Conservation (phyloP, 805 yeast species). For the Metschnikowia aberdeeniae region DNA sequence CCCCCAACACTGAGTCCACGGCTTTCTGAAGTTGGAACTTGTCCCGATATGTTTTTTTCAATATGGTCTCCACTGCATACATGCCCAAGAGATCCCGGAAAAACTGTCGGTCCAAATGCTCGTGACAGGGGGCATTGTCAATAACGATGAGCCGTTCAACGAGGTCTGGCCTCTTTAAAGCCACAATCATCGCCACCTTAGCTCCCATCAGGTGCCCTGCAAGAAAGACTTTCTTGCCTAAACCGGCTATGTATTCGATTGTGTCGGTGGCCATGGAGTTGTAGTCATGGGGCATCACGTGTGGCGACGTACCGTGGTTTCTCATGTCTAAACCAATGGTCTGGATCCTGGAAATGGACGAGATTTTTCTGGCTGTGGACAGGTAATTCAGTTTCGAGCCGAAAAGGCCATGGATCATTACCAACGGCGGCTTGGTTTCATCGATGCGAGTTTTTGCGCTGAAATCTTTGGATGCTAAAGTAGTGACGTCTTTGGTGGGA, state of each 20-base stretch:
- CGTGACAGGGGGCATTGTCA: slow-evolving; percentile 44
- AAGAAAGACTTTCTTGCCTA: slow-evolving; percentile 19
- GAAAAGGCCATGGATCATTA: slow-evolving; percentile 53
- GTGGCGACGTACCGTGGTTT: slow-evolving; percentile 52
- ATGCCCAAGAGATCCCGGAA: slow-evolving; percentile 35
- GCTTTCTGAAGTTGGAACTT: slow-evolving; percentile 5
- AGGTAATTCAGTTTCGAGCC: slow-evolving; percentile 46
- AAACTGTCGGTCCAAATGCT: slow-evolving; percentile 34
- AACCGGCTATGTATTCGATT: slow-evolving; percentile 26
- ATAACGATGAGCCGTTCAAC: slow-evolving; percentile 43
- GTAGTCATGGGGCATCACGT: slow-evolving; percentile 44
- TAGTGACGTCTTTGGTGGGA: slow-evolving; percentile 6
- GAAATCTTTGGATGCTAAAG: slow-evolving; percentile 7
- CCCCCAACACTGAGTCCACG: slow-evolving; percentile 21
- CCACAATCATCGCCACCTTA: slow-evolving; percentile 47
- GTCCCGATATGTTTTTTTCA: neutral
- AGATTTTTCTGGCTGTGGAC: slow-evolving; percentile 33
- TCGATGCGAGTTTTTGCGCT: slow-evolving; percentile 8
- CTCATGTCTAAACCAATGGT: slow-evolving; percentile 48
- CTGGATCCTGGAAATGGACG: slow-evolving; percentile 26
- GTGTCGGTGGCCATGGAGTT: slow-evolving; percentile 43
- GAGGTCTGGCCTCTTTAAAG: slow-evolving; percentile 37
- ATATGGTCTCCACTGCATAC: slow-evolving; percentile 30
- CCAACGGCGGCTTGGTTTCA: slow-evolving; percentile 26
- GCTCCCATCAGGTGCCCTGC: slow-evolving; percentile 64